Base-by-base conservation (phyloP, 1,284 basidiomycete species). In the Ustanciosporium gigantosporum region DNA sequence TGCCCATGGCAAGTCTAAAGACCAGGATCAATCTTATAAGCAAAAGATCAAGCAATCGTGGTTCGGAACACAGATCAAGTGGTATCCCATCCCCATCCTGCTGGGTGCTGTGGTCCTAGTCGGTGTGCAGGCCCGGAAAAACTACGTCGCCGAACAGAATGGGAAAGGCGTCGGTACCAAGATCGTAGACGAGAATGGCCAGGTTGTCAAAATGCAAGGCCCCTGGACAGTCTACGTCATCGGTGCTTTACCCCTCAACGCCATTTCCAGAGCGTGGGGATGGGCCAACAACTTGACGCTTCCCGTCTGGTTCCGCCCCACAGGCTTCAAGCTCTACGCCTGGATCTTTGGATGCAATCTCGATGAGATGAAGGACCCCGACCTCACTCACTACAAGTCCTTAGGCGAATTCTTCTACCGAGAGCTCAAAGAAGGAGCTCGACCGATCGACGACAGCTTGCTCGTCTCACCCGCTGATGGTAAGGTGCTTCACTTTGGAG, bases 201-300 rank as follows among this genome's bases (percentile, higher is more conserved):
- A 78, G 17, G 78, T 76, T 9, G 68, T 95, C 49, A 85, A 83
- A 53, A 82, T 91, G 15, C 87, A 87, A 68, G 93, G 94, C 0
- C 93, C 94, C 3, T 96, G 94, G 93, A 90, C 95, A 81, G 92
- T 97, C 21, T 90, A 95, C 79, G 91, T 98, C 43, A 83, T 98
- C 38, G 94, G 92, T 43, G 93, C 93, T 6, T 84, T 99, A 3
- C 94, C 94, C 0, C 84, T 98, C 15, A 87, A 93, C 35, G 90
- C 91, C 66, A 86, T 97, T 73, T 97, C 92, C 21, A 87, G 93
- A 5, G 80, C 96, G 7, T 98, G 94, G 92, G 95, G 95, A 7
- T 93, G 92, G 79, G 76, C 95, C 49, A 98, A 97, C 81, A 88
- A 92, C 40, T 57, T 74, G 41, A 76, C 77, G 58, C 84, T 99